Conservation (phyloP, 805 yeast genomes). For the Candida sithepensis region DNA sequence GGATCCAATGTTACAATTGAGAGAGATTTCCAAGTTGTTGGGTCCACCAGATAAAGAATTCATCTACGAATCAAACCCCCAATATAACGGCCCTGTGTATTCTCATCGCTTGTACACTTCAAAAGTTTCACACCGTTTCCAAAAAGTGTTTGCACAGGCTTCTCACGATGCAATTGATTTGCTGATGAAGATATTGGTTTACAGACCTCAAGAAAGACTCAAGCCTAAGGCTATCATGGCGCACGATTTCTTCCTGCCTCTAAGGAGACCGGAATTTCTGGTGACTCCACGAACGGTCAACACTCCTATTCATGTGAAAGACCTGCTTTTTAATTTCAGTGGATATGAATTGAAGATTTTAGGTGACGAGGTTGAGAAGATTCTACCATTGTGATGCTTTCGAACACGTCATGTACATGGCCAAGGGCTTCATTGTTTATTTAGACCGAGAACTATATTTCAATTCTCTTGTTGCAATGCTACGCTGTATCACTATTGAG, state of each 20-base stretch:
- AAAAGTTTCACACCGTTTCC: slow-evolving; percentile 35
- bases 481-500: no score
- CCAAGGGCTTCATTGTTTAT: no score
- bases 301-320: slow-evolving; percentile 35
- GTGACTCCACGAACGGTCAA: slow-evolving; percentile 29
- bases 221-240: slow-evolving; percentile 79
- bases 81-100: slow-evolving; percentile 71
- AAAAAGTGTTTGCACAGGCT: slow-evolving; percentile 69
- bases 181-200: slow-evolving; percentile 74
- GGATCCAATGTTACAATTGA: slow-evolving; percentile 80
- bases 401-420: no score
- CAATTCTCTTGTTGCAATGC: no score
- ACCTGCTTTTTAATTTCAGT: slow-evolving; percentile 63
- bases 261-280: slow-evolving; percentile 53
- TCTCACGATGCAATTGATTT: slow-evolving; percentile 85
- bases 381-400: slow-evolving; percentile 18
- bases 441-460: no score
- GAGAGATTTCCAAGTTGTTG: slow-evolving; percentile 83
- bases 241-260: slow-evolving; percentile 86
- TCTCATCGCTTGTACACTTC: slow-evolving; percentile 47
- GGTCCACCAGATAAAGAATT: slow-evolving; percentile 83
- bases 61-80: slow-evolving; percentile 69
- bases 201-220: slow-evolving; percentile 83
- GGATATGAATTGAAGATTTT: slow-evolving; percentile 48
- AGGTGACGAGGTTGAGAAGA: slow-evolving; percentile 23